Evolutionary conservation across 805 yeast genomes (phyloP).

Genomic region (Kuraishia capsulata): DNA sequence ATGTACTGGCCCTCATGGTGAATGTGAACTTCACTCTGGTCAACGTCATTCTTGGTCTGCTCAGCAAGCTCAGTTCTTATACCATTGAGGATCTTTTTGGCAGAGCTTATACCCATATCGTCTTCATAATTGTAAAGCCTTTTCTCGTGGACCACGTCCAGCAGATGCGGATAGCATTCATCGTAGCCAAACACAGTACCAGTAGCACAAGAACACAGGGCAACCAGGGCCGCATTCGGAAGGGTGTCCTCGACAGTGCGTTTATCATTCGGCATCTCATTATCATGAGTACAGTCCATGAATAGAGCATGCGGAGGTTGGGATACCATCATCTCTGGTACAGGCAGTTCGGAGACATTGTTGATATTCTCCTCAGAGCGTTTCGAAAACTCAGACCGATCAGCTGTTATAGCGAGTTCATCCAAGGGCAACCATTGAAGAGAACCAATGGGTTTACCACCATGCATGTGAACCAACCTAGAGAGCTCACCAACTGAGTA

Average conservation of each 20-base stretch:
- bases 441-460: constrained; percentile 94
- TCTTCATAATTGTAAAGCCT: constrained; percentile 45
- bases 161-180: constrained; percentile 75
- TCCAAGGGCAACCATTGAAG: constrained; percentile 74
- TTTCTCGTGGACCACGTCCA: constrained; percentile 73
- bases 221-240: constrained; percentile 90
- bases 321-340: constrained; percentile 57
- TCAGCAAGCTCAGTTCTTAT: constrained; percentile 50
- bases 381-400: constrained; percentile 20
- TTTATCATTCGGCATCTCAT: constrained; percentile 80
- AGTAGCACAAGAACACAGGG: constrained; percentile 86
- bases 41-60: constrained; percentile 44
- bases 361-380: constrained; percentile 17
- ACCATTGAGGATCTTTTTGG: constrained; percentile 51
- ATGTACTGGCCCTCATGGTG: constrained; percentile 92
- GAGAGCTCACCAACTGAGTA: constrained; percentile 84
- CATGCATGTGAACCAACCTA: constrained; percentile 79
- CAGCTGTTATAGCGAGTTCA: constrained; percentile 59
- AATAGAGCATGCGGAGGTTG: constrained; percentile 88
- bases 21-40: constrained; percentile 78
- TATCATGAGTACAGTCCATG: constrained; percentile 98
- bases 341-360: constrained; percentile 51
- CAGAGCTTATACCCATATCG: constrained; percentile 59
- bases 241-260: constrained; percentile 91
- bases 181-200: constrained; percentile 94